Evolutionary conservation across 345 rosid genomes (phyloP).

Genomic region (Eucalyptus pumila): DNA sequence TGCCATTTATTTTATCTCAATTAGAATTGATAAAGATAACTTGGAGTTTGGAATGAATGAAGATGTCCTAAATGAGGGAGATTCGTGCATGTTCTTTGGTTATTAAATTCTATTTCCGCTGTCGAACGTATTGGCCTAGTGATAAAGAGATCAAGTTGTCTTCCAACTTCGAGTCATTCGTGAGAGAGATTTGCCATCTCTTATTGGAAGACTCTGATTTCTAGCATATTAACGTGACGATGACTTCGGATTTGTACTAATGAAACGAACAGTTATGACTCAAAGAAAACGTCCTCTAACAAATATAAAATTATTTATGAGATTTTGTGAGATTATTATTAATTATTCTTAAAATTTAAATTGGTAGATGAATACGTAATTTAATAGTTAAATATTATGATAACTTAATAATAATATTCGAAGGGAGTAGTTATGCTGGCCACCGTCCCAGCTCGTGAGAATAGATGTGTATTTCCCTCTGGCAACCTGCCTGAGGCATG

Average conservation of each 20-base stretch:
- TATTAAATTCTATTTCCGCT: background rate
- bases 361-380: background rate
- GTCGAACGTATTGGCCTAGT: background rate
- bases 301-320: background rate
- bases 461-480: background rate
- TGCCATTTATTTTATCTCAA: background rate
- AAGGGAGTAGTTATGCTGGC: background rate
- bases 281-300: fast-evolving
- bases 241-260: background rate
- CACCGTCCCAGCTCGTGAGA: background rate
- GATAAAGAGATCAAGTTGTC: background rate
- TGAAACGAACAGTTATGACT: background rate
- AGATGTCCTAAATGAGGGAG: background rate
- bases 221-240: fast-evolving
- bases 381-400: background rate
- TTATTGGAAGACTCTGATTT: background rate
- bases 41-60: background rate
- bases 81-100: background rate
- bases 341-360: background rate
- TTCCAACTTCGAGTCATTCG: background rate
- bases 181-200: background rate
- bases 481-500: background rate
- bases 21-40: background rate
- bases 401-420: background rate
- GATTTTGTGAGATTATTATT: fast-evolving